Base-by-base conservation (phyloP, 345 rosid species). In the Camelina hispida region DNA sequence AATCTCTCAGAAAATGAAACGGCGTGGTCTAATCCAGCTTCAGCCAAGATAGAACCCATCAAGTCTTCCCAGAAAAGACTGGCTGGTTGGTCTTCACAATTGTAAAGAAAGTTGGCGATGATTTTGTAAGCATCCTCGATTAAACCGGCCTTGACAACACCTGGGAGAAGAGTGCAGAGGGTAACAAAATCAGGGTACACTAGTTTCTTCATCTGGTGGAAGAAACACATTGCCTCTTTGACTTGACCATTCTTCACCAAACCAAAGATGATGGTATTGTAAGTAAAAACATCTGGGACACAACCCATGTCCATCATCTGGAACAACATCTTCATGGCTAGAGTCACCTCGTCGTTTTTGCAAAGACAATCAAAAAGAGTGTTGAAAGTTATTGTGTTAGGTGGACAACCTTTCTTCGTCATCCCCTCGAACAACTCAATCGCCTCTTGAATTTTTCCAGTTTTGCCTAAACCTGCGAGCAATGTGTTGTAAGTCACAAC, bases 321-420 rank as follows among this genome's bases (percentile, higher is more conserved):
- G 54, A 81, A 86, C 59, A 89, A 79, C 91, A 90, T 84, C 59
- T 84, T 78, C 79, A 87, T 40, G 58, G 98, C 93, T 77, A 88
- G 78, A 73, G 80, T 81, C 73, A 89, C 88, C 85, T 85, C 88
- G 18, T 85, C 93, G 25, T 91, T 91, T 85, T 91, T 91, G 91
- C 93, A 91, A 62, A 94, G 91, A 86, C 93, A 94, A 83, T 94
- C 91, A 59, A 94, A 82, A 38, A 91, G 89, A 34, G 88, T 88
- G 78, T 94, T 94, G 79, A 88, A 93, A 46, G 95, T 90, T 72
- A 90, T 73, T 5, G 94, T 87, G 80, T 91, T 85, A 32, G 97
- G 96, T 20, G 76, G 74, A 76, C 93, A 94, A 6, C 91, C 89
- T 60, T 75, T 80, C 37, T 30, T 50, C 12, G 51, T 73, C 97